Base-by-base conservation (phyloP, 2,329 filamentous ascomycete species). In the Monosporascus ibericus region DNA sequence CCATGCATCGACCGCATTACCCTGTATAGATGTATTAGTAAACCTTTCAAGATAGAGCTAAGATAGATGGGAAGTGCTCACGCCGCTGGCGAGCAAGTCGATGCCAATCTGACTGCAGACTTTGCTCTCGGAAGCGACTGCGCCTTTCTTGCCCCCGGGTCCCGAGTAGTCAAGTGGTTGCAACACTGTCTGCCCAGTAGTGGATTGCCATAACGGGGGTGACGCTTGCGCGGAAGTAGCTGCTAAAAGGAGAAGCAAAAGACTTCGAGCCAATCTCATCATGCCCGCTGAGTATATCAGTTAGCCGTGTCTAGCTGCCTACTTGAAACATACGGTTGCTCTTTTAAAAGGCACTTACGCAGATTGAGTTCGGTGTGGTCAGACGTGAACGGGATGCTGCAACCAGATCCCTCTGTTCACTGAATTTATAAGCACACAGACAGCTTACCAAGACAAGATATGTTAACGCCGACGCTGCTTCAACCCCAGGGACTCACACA, bases 1-100 rank as follows among this genome's bases (percentile, higher is more conserved):
- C 60, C 88, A 74, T 44, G 88, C 86, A 70, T 92, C 88, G 0
- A 87, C 87, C 14, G 88, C 88, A 70, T 89, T 91, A 9, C 88
- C 88, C 76, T 82, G 49, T 2, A 42, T 15, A 6, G 27, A 15
- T 36, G 20, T 15, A 27, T 44, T 8, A 15, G 15, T 17, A 27
- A 18, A 37, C 36, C 18, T 39, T 34, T 49, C 50, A 38, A 3
- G 22, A n/a, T 48, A 17, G 27, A 30, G 27, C 24, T 36, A 38
- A 38, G 25, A 14, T 25, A 6, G 7, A 25, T 8, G 14, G n/a
- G 40, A 24, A 30, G 11, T 27, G 63, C 63, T 65, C 40, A 66
- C 63, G 44, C 66, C 66, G 37, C 55, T 55, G 5, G 55, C 56
- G 5, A 68, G 55, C 20, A 68, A 54, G 40, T 68, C 63, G 36